Evolutionary conservation across 129 eudicot species (phyloP), one percentile per base, ranked within the genome.

Genomic region (Mikania micrantha): DNA sequence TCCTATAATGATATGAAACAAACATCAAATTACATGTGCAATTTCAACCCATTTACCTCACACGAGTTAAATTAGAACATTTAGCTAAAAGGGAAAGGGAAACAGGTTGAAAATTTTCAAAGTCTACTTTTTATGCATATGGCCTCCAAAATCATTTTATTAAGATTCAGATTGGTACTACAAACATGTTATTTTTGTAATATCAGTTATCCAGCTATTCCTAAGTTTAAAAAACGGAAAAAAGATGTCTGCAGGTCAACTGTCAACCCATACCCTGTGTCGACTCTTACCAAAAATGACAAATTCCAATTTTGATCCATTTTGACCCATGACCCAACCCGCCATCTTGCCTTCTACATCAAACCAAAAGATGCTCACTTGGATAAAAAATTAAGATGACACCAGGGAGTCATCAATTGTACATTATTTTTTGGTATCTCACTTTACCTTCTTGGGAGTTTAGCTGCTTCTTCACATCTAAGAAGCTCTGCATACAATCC

Each of bases 401-500:
- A 4, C 34, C 12, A 69, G 40, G 12, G 13, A 22, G 6, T 58
- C 54, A n/a, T 29, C 22, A 52, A 56, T 44, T 12, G 38, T 13
- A 69, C 60, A 7, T 12, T 21, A 6, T 40, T 24, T 47, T 21
- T 31, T 20, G 10, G 38, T 36, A 56, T 24, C 58, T 22, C 12
- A 17, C 4, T 36, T 15, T 85, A 91, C 98, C 98, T 88, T 73
- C 96, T 84, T 69, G 98, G 98, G 74, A 92, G 96, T 80, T 92
- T 92, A 66, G 96, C 95, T 50, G 98, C 98, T 82, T 92, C 98
- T 74, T 92, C 98, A 68, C 89, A 85, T 77, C 83, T 92, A 19
- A 92, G 88, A 72, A 92, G 96, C 62, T 92, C 98, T 7, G 98
- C 96, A 80, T 92, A 92, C 28, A 88, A 77, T 66, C 98, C 96